These are phyloP conservation scores for Syzygium malaccense DNA, from an alignment of 441 rosid species.

Conservation along the genomic window DNA sequence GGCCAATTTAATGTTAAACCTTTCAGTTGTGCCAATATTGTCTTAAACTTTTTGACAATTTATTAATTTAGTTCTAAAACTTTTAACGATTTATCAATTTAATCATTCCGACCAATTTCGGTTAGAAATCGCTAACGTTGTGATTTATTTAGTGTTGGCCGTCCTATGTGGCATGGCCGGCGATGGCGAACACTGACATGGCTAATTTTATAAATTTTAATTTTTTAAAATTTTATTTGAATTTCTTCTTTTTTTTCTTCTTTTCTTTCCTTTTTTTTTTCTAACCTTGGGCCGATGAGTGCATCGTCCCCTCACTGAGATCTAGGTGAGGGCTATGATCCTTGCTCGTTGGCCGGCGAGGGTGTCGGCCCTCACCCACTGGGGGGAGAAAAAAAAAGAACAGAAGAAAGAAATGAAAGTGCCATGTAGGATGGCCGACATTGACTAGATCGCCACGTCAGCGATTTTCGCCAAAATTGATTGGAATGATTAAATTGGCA, in stretches of 20 bases:
- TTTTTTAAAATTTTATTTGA: too few species aligned
- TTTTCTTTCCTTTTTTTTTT: rapidly evolving
- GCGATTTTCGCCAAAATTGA: rapidly evolving
- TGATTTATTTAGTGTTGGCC: not conserved
- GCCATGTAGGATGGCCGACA: rapidly evolving
- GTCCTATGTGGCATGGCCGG: rapidly evolving
- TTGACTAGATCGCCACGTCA: rapidly evolving
- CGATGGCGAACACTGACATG: rapidly evolving
- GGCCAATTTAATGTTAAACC: rapidly evolving
- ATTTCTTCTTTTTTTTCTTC: too few species aligned
- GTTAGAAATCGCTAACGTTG: rapidly evolving
- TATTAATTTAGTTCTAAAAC: too few species aligned
- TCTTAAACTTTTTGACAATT: too few species aligned
- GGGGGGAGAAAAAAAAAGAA: rapidly evolving
- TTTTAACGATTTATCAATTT: not conserved
- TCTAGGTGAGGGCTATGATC: not conserved
- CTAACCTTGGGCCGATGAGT: rapidly evolving
- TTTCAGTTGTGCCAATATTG: too few species aligned
- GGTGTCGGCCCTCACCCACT: rapidly evolving
- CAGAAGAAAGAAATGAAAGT: not conserved
- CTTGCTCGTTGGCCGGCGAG: not conserved
- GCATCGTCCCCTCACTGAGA: not conserved
- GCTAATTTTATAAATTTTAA: rapidly evolving
- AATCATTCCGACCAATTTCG: not conserved
- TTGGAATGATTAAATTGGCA: not conserved